Conservation (phyloP, 768 basidiomycete species). For the Pleurotus tuoliensis region DNA sequence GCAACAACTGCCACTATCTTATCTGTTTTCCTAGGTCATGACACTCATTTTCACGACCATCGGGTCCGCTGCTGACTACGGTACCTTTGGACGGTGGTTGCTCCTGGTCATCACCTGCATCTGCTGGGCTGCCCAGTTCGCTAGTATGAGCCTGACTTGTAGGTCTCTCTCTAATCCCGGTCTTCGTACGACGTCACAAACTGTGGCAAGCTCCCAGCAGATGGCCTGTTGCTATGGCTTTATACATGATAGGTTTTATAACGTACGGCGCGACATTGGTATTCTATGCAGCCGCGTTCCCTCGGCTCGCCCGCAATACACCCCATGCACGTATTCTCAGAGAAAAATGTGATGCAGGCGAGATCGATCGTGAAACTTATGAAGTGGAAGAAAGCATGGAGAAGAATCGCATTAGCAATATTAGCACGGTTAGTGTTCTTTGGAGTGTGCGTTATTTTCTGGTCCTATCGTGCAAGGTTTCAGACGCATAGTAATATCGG, state of each 20-base stretch:
- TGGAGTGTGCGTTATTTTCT: not conserved
- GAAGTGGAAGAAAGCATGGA: conserved; percentile 75
- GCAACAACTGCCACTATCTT: not conserved
- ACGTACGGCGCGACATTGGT: conserved; percentile 78
- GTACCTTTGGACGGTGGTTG: conserved; percentile 74
- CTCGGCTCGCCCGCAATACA: conserved; percentile 78
- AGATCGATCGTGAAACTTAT: conserved; percentile 58
- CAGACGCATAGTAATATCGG: conserved; percentile 78
- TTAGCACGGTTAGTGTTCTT: conserved; percentile 59
- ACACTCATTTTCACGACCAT: conserved; percentile 79
- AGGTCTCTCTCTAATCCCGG: conserved; percentile 16
- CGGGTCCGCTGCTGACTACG: conserved; percentile 71
- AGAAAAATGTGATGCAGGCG: conserved; percentile 54
- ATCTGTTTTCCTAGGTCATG: conserved; percentile 49
- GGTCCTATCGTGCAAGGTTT: not conserved
- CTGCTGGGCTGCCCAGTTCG: conserved; percentile 81
- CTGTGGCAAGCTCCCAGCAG: conserved; percentile 47
- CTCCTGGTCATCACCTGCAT: conserved; percentile 66
- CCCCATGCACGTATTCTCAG: conserved; percentile 51
- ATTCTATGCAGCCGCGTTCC: conserved; percentile 77
- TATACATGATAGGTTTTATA: conserved; percentile 79
- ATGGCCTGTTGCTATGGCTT: conserved; percentile 74
- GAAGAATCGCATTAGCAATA: conserved; percentile 83
- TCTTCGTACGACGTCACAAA: not conserved
- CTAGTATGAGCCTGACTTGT: conserved; percentile 72